Conservation (phyloP, 139 green algal species). For the Chlamydomonas asymmetrica region DNA sequence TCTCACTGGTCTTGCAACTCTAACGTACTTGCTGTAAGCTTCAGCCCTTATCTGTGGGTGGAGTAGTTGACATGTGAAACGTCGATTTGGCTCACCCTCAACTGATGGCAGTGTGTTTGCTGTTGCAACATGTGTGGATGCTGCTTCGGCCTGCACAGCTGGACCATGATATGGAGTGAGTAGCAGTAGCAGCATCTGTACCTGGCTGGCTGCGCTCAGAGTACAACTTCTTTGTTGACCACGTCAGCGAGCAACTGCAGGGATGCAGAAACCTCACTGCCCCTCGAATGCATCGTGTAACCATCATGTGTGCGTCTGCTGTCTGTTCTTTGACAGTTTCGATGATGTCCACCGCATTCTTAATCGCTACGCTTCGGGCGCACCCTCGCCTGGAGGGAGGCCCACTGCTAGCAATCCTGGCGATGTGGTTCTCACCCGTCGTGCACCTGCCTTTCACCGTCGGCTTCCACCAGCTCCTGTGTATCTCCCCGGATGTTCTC, state of each 20-base stretch:
- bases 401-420: conserved; percentile 7
- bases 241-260: neutral
- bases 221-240: neutral
- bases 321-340: neutral
- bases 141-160: too few species aligned
- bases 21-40: too few species aligned
- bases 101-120: too few species aligned
- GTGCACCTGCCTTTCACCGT: conserved; percentile 31
- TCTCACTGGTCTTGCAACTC: too few species aligned
- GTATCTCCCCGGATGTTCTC: neutral
- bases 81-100: too few species aligned
- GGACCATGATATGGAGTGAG: conserved; percentile 27
- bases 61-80: too few species aligned
- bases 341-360: neutral
- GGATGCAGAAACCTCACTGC: neutral
- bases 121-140: too few species aligned
- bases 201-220: neutral
- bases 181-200: too few species aligned
- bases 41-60: too few species aligned
- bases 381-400: neutral
- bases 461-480: conserved; percentile 20
- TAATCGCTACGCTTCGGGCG: neutral
- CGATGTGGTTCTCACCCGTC: conserved; percentile 17
- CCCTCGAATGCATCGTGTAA: neutral
- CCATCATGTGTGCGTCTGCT: neutral